Base-by-base conservation (phyloP, 2,329 filamentous ascomycete genomes). In the Fusarium transvaalense region DNA sequence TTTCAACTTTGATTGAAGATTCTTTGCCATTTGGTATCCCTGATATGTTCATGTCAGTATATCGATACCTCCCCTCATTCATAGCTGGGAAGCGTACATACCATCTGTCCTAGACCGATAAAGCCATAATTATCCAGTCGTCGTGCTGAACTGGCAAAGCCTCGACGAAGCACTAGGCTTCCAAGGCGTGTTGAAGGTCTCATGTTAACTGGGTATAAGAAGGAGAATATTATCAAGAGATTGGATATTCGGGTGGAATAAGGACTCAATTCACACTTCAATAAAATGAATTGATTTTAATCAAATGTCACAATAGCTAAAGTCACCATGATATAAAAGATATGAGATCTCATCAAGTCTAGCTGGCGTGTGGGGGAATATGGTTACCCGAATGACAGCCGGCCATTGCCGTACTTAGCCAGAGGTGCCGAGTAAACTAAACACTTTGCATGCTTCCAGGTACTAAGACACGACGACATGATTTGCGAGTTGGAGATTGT, bases 21-120 rank as follows among this genome's bases (percentile, higher is more conserved):
- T 89, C 78, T 83, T 85, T 64, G 86, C 87, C 87, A 89, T 89
- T 79, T 88, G 86, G 71, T 85, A 88, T 41, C 87, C 87, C 86
- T 88, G 50, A 8, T 41, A 5, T 23, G 4, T 14, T 14, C 6
- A 6, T 31, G 9, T 64, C 15, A 64, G 53, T 23, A 14, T 29
- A 12, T 25, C n/a, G 4, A 17, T 5, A 25, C 10, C 6, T 17
- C 17, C 17, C 10, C 10, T 47, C 15, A n/a, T 10, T 19, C 38
- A 14, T 5, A 5, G 7, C 4, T 13, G 34, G 5, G 6, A 4
- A 19, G 4, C 14, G 4, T 10, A 10, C 81, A 31, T 78, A 88
- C 86, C 87, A 89, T 89, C 66, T 88, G 86, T 8, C 87, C 87
- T 15, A 89, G 77, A 15, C 87, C 87, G 56, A 89, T 83, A 71